Conservation (phyloP, 1,284 basidiomycete genomes). For the Rhizopogon hawkerae region DNA sequence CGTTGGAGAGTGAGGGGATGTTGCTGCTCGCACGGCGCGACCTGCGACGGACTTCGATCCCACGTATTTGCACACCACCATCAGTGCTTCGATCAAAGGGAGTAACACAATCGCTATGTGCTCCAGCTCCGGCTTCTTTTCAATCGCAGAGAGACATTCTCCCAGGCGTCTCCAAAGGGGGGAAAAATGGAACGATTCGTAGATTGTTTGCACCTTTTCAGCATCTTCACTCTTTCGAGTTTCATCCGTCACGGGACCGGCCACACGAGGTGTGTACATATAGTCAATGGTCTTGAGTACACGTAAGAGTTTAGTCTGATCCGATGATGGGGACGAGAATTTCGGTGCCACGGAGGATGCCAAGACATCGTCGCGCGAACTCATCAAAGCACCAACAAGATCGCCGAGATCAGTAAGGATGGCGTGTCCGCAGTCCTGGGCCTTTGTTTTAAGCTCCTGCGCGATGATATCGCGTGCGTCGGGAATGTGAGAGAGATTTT, state of each 20-base stretch:
- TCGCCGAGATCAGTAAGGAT: constrained; percentile 72
- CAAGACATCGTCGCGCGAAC: constrained; percentile 45
- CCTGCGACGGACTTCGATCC: constrained; percentile 48
- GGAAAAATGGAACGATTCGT: constrained; percentile 81
- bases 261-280: constrained; percentile 72
- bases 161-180: constrained; percentile 81
- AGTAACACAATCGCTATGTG: constrained; percentile 86
- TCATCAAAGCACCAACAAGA: constrained; percentile 56
- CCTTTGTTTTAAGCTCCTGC: constrained; percentile 74
- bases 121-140: constrained; percentile 71
- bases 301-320: constrained; percentile 86
- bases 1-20: constrained; percentile 59
- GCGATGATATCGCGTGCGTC: constrained; percentile 83
- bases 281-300: constrained; percentile 95
- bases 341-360: constrained; percentile 69
- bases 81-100: constrained; percentile 88
- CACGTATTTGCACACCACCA: constrained; percentile 98
- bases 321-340: constrained; percentile 87
- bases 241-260: constrained; percentile 33
- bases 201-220: constrained; percentile 78
- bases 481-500: constrained; percentile 80
- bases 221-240: constrained; percentile 46
- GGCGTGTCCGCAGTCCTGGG: constrained; percentile 76
- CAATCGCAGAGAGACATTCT: constrained; percentile 76
- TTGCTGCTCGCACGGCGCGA: constrained; percentile 47